Percentiles rank a stretch among this genome's conserved stretches.
phyloP scores from a whole-genome alignment of 139 green algal genomes.

The Auxenochlorella pyrenoidosa region DNA sequence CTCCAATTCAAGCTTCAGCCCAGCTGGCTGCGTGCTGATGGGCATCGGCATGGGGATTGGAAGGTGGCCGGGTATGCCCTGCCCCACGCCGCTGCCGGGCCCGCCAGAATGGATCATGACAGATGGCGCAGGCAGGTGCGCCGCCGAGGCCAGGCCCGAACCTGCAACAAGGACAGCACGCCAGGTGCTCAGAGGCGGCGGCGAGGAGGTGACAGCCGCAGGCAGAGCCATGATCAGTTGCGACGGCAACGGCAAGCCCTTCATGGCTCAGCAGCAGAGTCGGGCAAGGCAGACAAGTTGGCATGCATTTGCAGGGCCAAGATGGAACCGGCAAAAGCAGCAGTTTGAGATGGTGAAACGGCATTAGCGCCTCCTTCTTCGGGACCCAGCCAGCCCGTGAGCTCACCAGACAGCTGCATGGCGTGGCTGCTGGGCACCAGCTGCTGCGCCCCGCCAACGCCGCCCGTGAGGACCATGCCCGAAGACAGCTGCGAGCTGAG shows the following conservation, averaged over 20 bases:
- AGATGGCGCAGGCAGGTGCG: not conserved
- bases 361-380: too few relatives aligned
- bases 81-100: not conserved
- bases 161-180: not conserved
- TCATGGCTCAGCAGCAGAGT: not conserved
- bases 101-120: not conserved
- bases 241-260: too few relatives aligned
- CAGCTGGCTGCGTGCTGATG: not conserved
- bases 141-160: not conserved
- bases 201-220: too few relatives aligned
- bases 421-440: conserved; percentile 9
- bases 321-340: too few relatives aligned
- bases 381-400: too few relatives aligned
- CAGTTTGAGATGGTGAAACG: too few relatives aligned
- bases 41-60: conserved; percentile 3
- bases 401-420: not conserved
- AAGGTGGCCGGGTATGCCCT: not conserved
- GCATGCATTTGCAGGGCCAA: too few relatives aligned
- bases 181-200: too few relatives aligned
- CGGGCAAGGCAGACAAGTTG: not conserved
- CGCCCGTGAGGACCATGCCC: not conserved
- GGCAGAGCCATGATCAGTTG: too few relatives aligned
- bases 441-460: not conserved
- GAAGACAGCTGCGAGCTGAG: conserved; percentile 4
- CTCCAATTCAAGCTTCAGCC: conserved; percentile 5